These are phyloP conservation scores for Acer negundo DNA, from an alignment of 345 rosid species.

Conservation along the genomic window DNA sequence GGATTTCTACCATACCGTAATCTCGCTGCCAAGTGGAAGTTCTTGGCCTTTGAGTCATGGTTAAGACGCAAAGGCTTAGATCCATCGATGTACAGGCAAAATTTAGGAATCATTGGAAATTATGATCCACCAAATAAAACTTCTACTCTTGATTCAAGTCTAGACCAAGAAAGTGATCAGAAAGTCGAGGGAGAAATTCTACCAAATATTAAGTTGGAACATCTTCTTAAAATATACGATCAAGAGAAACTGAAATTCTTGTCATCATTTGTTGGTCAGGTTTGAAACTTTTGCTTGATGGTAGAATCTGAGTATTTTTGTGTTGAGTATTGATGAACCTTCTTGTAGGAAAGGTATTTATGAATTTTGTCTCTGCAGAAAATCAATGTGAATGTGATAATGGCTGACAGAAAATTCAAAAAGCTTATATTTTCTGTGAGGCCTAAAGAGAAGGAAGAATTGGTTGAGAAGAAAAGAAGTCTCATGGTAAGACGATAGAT, in stretches of 20 bases:
- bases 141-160: slow-evolving; percentile 36
- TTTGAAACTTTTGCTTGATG: slow-evolving; percentile 33
- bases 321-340: slow-evolving; percentile 1
- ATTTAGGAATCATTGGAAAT: slow-evolving; percentile 67
- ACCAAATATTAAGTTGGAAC: slow-evolving; percentile 76
- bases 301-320: slow-evolving; percentile 13
- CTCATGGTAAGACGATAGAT: slow-evolving; percentile 63
- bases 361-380: slow-evolving; percentile 49
- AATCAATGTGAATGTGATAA: slow-evolving; percentile 57
- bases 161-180: slow-evolving; percentile 35
- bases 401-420: slow-evolving; percentile 63
- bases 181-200: slow-evolving; percentile 45
- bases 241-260: slow-evolving; percentile 82
- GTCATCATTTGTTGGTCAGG: slow-evolving; percentile 91
- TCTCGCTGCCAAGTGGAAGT: slow-evolving; percentile 80
- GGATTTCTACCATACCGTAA: slow-evolving; percentile 90
- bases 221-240: slow-evolving; percentile 80
- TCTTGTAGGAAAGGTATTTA: slow-evolving; percentile 6
- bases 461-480: slow-evolving; percentile 68
- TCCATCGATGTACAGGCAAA: slow-evolving; percentile 70
- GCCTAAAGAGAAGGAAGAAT: slow-evolving; percentile 77
- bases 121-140: slow-evolving; percentile 42
- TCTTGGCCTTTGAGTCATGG: slow-evolving; percentile 95
- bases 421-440: slow-evolving; percentile 82
- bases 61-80: slow-evolving; percentile 83